Evolutionary conservation across 2,329 filamentous ascomycete genomes (phyloP), one percentile per base, ranked within the genome.

Genomic region (Pyrenophora teres): DNA sequence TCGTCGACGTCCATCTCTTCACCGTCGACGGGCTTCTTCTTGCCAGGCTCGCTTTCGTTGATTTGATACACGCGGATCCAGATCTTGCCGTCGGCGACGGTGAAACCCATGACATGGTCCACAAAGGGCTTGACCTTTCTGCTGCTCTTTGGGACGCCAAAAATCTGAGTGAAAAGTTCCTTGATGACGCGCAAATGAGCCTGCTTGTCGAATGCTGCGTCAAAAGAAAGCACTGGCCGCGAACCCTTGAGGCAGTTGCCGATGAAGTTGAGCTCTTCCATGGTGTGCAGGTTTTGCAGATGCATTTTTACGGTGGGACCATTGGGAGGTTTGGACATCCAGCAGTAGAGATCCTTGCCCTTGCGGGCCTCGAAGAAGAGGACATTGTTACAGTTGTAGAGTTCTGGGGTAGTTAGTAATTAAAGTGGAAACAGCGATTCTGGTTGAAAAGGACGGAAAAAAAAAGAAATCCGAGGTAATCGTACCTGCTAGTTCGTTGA

Each of bases 31-130:
- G 74, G 71, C 31, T 69, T 59, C 53, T 73, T 74, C 56, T 76
- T 77, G 35, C 81, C 78, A n/a, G 80, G 76, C 67, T 94, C 90
- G 0, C 88, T 87, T 75, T 97, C 92, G 64, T 84, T 87, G 72
- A 97, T 89, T 76, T 99, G 92, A 76, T 97, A 99, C 69, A 93
- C 91, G 46, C 94, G 86, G 52, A 97, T 86, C 92, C 93, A 99
- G 67, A 99, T 90, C 78, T 96, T 96, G 68, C 90, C 91, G 69
- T 96, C 93, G 3, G 90, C 90, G 27, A 95, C 80, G 52, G 89
- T 95, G 73, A 99, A 95, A 51, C 87, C 87, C 83, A 97, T 92
- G 58, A 99, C 89, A 65, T 94, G 92, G 73, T 99, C 94, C 57
- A 97, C 82, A 68, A 99, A 99, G 3, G 94, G 94, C 78, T 99